Percentiles rank a stretch among this genome's conserved stretches.
phyloP scores from a whole-genome alignment of 768 basidiomycete genomes.

The Serendipita sp. region DNA sequence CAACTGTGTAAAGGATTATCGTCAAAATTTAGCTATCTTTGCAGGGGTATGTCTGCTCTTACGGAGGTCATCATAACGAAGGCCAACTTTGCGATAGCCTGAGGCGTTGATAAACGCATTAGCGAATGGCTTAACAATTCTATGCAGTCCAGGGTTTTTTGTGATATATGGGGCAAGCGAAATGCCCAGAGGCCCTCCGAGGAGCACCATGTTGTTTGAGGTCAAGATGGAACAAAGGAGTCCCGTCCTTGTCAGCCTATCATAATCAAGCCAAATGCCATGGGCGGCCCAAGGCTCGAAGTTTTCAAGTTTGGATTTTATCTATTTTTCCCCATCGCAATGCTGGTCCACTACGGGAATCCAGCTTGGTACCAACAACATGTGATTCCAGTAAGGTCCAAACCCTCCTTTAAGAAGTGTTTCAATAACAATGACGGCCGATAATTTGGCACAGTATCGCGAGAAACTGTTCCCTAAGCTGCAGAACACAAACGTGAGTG shows the following conservation, averaged over 20 bases:
- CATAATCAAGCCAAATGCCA: conserved; percentile 14
- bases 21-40: conserved; percentile 8
- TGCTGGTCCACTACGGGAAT: conserved; percentile 74
- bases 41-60: conserved; percentile 21
- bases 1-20: conserved; percentile 27
- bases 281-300: conserved; percentile 73
- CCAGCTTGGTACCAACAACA: conserved; percentile 70
- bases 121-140: conserved; percentile 60
- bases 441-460: conserved; percentile 4
- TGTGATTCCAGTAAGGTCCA: conserved; percentile 50
- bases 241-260: not conserved
- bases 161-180: conserved; percentile 67
- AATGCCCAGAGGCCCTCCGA: conserved; percentile 34
- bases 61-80: conserved; percentile 93
- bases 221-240: not conserved
- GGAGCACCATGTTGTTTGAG: conserved; percentile 3
- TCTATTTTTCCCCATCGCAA: conserved; percentile 66
- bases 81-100: conserved; percentile 76
- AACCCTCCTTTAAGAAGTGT: not conserved
- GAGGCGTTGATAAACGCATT: conserved; percentile 64
- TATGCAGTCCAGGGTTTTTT: conserved; percentile 49
- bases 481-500: not conserved
- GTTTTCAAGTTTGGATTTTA: conserved; percentile 82
- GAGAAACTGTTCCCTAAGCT: conserved; percentile 3
- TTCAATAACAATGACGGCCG: not conserved